phyloP scores from a whole-genome alignment of 768 basidiomycete genomes.

The Lentinula sp. region DNA sequence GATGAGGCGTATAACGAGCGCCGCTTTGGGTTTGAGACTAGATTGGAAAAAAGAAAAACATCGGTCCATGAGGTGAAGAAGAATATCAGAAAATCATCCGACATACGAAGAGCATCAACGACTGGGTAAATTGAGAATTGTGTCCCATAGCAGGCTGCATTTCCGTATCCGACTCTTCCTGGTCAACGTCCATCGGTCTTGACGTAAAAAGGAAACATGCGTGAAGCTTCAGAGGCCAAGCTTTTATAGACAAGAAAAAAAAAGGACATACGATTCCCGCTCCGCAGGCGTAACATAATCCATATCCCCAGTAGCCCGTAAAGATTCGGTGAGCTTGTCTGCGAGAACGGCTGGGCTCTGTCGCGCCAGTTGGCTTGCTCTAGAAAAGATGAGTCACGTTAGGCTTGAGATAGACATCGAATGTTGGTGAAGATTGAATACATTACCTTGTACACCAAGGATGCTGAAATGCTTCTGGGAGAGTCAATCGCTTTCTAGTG shows the following conservation, averaged over 20 bases:
- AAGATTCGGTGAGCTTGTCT: constrained; percentile 58
- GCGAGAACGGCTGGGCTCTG: constrained; percentile 51
- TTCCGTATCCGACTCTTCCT: constrained; percentile 32
- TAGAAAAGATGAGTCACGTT: constrained; percentile 17
- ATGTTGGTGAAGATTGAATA: too few species aligned
- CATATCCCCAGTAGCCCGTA: constrained; percentile 71
- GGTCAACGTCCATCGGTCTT: constrained; percentile 43
- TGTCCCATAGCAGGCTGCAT: constrained; percentile 48
- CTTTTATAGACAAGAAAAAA: background rate
- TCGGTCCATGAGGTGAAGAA: background rate
- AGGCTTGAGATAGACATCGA: too few species aligned
- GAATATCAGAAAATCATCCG: background rate
- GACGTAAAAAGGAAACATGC: constrained; percentile 8
- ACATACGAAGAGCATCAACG: constrained; percentile 77
- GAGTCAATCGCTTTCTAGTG: constrained; percentile 58
- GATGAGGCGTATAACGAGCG: constrained; percentile 61
- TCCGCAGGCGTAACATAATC: constrained; percentile 56
- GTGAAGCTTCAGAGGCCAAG: background rate
- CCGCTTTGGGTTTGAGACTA: constrained; percentile 84
- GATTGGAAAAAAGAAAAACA: background rate
- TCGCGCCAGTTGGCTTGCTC: constrained; percentile 64
- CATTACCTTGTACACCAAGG: constrained; percentile 69
- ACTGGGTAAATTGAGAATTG: constrained; percentile 73
- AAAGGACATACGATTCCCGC: constrained; percentile 11
- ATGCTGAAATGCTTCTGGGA: constrained; percentile 44